Base-by-base conservation (phyloP, 768 basidiomycete species). In the Gyrodon lividus region DNA sequence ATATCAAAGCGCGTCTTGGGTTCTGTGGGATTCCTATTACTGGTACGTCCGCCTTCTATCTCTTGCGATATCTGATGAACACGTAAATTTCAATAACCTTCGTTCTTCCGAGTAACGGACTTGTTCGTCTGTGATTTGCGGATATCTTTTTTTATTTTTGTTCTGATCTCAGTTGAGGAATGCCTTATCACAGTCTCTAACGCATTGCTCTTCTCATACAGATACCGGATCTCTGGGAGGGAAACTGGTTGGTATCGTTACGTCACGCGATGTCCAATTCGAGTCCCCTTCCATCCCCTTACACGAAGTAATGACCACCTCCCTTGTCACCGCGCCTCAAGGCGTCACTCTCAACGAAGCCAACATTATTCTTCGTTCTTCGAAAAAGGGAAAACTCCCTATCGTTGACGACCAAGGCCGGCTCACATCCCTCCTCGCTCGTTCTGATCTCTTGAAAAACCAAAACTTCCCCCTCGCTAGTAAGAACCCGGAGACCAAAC, bases 11-110 rank as follows among this genome's bases (percentile, higher is more conserved):
- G 26, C 78, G 82, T 41, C 84, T 92, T 16, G 97, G 97, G 1
- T 99, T 97, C 70, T 92, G 91, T 61, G 96, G 97, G 56, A 93
- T 98, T 45, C 97, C 97, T 35, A 92, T 99, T 70, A 98, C 97
- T 31, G 92, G 93, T 96, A 59, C 63, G 92, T 81, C n/a, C 52
- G 16, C 9, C 22, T 38, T 59, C 55, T 45, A 4, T 19, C 38
- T 50, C 5, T 20, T 33, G 26, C 13, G 8, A 44, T 55, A 51
- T 35, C 58, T 68, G 80, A 86, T 84, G 80, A 77, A 74, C 71
- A 70, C 66, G 61, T 52, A 51, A 60, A 64, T 60, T 67, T 59
- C 67, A 76, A 43, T 74, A 83, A 89, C 82, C 89, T 93, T 93
- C 88, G 90, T 90, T 91, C 90, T 90, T 78, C 89, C 78, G 83